Percentiles rank a stretch among this genome's conserved stretches.
Evolutionary conservation across 352 stramenopile species (phyloP).

Genomic region (Paralagenidium karlingii): DNA sequence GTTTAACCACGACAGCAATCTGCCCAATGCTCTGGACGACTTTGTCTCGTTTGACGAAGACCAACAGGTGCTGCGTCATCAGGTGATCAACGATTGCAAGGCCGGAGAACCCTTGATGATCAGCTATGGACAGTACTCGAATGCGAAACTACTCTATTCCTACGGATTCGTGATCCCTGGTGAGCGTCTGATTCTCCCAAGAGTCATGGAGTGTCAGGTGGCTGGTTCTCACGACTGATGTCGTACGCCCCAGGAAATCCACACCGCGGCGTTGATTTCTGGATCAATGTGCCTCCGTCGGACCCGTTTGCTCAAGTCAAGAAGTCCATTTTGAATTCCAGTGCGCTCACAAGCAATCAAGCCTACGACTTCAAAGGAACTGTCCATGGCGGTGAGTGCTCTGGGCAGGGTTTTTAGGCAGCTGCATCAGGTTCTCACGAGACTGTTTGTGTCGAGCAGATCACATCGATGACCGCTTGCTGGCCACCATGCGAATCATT

Average conservation of each 20-base stretch:
- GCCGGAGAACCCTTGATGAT: conserved; percentile 25
- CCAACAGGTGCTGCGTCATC: conserved; percentile 26
- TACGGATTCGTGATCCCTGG: conserved; percentile 39
- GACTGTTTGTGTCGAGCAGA: too few relatives aligned
- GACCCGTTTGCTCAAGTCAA: conserved; percentile 48
- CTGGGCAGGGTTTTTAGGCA: too few relatives aligned
- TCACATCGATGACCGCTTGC: conserved; percentile 42
- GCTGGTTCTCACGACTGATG: neutral
- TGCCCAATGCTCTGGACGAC: conserved; percentile 29
- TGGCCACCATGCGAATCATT: conserved; percentile 44
- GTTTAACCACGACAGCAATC: conserved; percentile 53
- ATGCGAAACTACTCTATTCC: conserved; percentile 70
- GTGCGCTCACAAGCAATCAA: conserved; percentile 37
- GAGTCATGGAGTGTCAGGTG: neutral
- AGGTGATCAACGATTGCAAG: conserved; percentile 14
- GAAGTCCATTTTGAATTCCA: conserved; percentile 39
- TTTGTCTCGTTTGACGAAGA: conserved; percentile 34
- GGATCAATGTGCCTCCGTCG: conserved; percentile 41
- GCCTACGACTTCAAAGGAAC: conserved; percentile 67
- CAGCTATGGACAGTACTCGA: conserved; percentile 63
- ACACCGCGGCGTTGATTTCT: conserved; percentile 45
- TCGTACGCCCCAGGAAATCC: too few relatives aligned
- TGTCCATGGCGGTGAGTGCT: conserved; percentile 21
- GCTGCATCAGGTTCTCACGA: too few relatives aligned
- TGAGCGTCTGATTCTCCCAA: neutral